A percentile compares a stretch with the other conserved stretches of the same genome.
Conservation (phyloP, 2,329 filamentous ascomycete species). For the Ilyonectria sp. region DNA sequence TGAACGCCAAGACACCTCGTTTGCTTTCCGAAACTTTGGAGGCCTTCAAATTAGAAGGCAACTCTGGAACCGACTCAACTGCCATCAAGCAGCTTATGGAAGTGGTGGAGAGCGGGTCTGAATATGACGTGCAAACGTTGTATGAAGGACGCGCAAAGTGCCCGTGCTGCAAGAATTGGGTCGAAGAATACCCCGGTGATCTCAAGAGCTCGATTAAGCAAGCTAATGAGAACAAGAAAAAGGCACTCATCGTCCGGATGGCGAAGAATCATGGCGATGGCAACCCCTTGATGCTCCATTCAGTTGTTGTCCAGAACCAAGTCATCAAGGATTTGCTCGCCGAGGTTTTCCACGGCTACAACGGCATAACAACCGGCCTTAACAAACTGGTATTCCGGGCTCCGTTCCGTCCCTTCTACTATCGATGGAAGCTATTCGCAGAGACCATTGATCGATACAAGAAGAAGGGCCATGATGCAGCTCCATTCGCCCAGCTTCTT, state of each 20-base stretch:
- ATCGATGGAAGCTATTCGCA: constrained; percentile 25
- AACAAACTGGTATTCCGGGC: constrained; percentile 24
- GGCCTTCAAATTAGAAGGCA: neutral
- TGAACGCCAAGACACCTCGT: neutral
- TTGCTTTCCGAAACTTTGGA: neutral
- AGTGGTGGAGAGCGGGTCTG: neutral
- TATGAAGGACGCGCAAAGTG: neutral
- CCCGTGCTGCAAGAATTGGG: neutral
- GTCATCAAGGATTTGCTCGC: constrained; percentile 19
- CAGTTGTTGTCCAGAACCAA: constrained; percentile 25
- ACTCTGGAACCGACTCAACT: neutral
- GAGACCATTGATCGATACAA: constrained; percentile 21
- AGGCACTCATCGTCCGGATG: constrained; percentile 35
- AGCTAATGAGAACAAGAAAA: constrained; percentile 21
- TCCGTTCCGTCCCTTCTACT: constrained; percentile 29
- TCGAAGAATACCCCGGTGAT: constrained; percentile 5
- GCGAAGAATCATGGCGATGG: constrained; percentile 25
- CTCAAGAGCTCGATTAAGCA: constrained; percentile 21
- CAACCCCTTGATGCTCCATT: constrained; percentile 19
- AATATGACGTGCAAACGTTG: neutral
- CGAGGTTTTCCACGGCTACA: constrained; percentile 25
- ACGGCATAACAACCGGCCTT: constrained; percentile 19
- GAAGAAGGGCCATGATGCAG: constrained; percentile 7
- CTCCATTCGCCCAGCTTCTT: constrained; percentile 24
- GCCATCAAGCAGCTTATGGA: neutral